Evolutionary conservation across 345 rosid species (phyloP), one percentile per base, ranked within the genome.

Genomic region (Citropsis articulata): DNA sequence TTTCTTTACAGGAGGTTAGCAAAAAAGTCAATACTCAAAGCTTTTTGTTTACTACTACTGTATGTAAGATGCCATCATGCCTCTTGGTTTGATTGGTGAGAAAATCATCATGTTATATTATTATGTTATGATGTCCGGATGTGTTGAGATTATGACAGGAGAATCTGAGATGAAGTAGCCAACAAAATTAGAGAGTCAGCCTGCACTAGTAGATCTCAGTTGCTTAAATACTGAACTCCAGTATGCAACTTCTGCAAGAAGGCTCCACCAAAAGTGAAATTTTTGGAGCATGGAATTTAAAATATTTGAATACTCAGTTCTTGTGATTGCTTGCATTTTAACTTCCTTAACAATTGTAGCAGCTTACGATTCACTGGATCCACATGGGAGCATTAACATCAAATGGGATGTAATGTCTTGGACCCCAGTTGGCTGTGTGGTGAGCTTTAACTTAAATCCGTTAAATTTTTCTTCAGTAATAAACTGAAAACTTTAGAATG

Each of bases 351-450:
- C 9, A 42, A 73, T 59, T 22, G 76, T 62, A 10, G 82, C 48
- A n/a, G 90, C 94, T 21, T 90, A 90, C 65, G 94, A 91, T 82
- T 91, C 94, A 28, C 64, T 91, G 74, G 97, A 92, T 78, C 95
- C 97, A 53, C 84, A 73, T 71, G 95, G 95, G 36, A 92, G 91
- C 83, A 83, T 91, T 60, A 92, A 92, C 27, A 85, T 93, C 84
- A 92, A 91, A 82, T 92, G 97, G 97, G 93, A 92, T 73, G 82
- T 92, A 27, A 83, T 83, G 77, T 88, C 88, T 35, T 92, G 93
- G 93, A 91, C 90, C 3, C 77, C 87, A 50, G 95, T 88, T 84
- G 97, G 97, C 50, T 92, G 91, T 85, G 87, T 87, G 87, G 97
- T 91, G 63, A 81, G 86, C 75, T 27, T 71, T 36, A 31, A 73